phyloP scores from a whole-genome alignment of 2,329 filamentous ascomycete species.

The Phaeosphaeriaceae sp. region DNA sequence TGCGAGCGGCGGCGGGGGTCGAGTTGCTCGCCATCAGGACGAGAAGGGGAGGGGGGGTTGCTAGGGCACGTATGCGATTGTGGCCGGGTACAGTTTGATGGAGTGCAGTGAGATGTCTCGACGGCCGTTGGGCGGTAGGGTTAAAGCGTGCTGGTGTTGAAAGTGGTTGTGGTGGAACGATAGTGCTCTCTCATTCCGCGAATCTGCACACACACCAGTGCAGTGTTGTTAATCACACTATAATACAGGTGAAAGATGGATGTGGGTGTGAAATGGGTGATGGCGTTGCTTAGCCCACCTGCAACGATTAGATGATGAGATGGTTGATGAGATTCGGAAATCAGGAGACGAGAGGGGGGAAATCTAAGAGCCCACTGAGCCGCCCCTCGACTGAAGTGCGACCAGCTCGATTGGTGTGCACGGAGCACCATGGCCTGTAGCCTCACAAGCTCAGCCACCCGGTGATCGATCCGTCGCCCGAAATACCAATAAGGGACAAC shows the following conservation, averaged over 20 bases:
- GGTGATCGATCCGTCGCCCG: conserved; percentile 12
- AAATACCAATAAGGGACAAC: too few relatives aligned
- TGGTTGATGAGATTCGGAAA: conserved; percentile 18
- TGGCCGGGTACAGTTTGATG: conserved; percentile 21
- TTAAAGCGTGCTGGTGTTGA: conserved; percentile 39
- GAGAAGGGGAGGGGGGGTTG: conserved; percentile 27
- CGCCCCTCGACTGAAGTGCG: background rate
- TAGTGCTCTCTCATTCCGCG: conserved; percentile 1
- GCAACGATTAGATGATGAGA: conserved; percentile 22
- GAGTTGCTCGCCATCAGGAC: conserved; percentile 71
- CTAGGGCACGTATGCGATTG: conserved; percentile 47
- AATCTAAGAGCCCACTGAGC: conserved; percentile 6
- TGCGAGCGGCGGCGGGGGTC: conserved; percentile 72
- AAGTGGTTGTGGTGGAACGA: background rate
- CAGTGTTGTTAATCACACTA: background rate
- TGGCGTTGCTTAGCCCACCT: too few relatives aligned
- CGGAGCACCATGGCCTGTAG: too few relatives aligned
- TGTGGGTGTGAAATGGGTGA: too few relatives aligned
- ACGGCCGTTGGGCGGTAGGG: conserved; percentile 42
- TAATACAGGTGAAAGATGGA: background rate
- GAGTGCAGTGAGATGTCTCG: conserved; percentile 21
- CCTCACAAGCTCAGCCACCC: conserved; percentile 18
- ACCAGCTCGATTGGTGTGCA: too few relatives aligned
- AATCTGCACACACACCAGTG: background rate
- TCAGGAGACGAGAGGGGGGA: conserved; percentile 19